Conservation (phyloP, 176 grass and related monocot species). For the Lolium perenne region DNA sequence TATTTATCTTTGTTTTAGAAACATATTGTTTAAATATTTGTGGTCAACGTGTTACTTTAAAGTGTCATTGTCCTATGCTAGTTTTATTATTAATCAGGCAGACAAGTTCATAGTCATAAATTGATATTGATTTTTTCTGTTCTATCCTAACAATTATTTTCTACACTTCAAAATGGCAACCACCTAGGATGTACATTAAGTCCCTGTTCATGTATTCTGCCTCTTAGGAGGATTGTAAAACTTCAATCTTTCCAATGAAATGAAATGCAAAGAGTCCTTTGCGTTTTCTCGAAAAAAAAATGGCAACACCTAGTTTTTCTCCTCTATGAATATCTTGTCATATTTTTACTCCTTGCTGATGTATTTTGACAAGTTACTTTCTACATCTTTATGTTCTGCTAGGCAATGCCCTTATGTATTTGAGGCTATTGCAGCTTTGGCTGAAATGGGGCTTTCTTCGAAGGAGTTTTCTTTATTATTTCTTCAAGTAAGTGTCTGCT, state of each 20-base stretch:
- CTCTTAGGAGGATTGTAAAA: too few species aligned
- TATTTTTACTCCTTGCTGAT: not conserved
- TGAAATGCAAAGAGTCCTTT: too few species aligned
- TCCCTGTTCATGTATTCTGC: too few species aligned
- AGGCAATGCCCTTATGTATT: constrained; percentile 93
- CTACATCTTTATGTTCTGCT: constrained; percentile 33
- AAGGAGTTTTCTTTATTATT: constrained; percentile 88
- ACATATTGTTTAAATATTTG: not conserved
- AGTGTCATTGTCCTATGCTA: not conserved
- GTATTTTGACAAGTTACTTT: constrained; percentile 40
- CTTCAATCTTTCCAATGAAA: too few species aligned
- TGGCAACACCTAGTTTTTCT: constrained; percentile 28
- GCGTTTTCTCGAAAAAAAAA: too few species aligned
- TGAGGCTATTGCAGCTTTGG: constrained; percentile 87
- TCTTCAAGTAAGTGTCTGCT: constrained; percentile 65
- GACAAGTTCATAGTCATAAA: not conserved
- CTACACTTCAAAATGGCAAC: not conserved
- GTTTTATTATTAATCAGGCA: not conserved
- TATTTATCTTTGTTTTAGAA: not conserved
- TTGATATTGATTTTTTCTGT: constrained; percentile 12
- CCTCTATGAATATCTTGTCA: not conserved
- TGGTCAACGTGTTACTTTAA: not conserved
- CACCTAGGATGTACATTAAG: too few species aligned
- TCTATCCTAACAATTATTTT: not conserved
- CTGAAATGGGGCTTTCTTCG: constrained; percentile 85